These are phyloP conservation scores for Trichoderma hamatum DNA, from an alignment of 2,329 filamentous ascomycete species.

Conservation along the genomic window DNA sequence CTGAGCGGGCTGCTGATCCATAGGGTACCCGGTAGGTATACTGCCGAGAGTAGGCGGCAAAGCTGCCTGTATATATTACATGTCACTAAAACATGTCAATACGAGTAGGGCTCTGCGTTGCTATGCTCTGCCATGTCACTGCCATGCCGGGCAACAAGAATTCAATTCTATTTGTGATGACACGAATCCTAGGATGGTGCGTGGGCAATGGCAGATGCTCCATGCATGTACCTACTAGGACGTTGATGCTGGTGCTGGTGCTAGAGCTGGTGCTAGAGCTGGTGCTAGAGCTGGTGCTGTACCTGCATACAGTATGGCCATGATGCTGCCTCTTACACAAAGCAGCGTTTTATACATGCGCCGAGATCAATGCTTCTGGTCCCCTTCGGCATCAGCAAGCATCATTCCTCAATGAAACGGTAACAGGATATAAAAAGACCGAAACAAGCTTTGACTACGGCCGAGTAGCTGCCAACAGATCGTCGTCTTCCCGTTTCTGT, in stretches of 20 bases:
- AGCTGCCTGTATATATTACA: too few relatives aligned
- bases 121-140: too few relatives aligned
- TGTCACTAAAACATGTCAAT: not conserved
- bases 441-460: not conserved
- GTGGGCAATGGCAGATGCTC: not conserved
- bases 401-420: not conserved
- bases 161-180: not conserved
- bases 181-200: not conserved
- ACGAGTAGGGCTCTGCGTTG: too few relatives aligned
- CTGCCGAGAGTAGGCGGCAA: too few relatives aligned
- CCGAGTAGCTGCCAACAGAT: not conserved
- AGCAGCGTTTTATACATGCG: not conserved
- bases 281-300: too few relatives aligned
- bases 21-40: not conserved
- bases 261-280: too few relatives aligned
- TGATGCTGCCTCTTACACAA: not conserved
- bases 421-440: not conserved
- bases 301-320: not conserved
- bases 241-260: not conserved
- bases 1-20: not conserved
- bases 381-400: not conserved
- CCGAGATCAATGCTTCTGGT: not conserved
- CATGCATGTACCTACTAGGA: too few relatives aligned
- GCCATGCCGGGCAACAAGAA: too few relatives aligned
- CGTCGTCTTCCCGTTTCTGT: not conserved